Percentiles rank a stretch among this genome's conserved stretches.
Evolutionary conservation across 805 yeast species (phyloP).

Genomic region (Pichia californica): DNA sequence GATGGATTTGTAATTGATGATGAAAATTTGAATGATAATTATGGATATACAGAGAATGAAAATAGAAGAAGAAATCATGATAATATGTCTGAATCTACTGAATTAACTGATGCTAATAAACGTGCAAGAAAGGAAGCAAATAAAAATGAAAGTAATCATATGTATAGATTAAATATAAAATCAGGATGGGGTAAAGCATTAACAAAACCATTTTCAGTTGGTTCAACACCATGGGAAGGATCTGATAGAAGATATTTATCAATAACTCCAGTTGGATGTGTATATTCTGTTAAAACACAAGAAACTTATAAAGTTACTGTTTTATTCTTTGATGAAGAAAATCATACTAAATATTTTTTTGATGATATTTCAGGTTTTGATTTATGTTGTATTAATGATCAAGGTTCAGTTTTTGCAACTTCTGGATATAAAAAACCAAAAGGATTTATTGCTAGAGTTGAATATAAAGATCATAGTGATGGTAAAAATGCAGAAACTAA

Average conservation of each 20-base stretch:
- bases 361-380: conserved; percentile 69
- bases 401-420: conserved; percentile 60
- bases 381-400: conserved; percentile 62
- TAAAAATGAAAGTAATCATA: background rate
- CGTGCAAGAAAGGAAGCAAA: conserved; percentile 7
- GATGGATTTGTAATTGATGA: conserved; percentile 60
- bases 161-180: background rate
- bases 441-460: conserved; percentile 31
- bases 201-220: conserved; percentile 69
- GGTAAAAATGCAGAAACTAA: conserved; percentile 61
- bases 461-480: conserved; percentile 64
- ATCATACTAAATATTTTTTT: conserved; percentile 77
- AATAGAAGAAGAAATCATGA: conserved; percentile 11
- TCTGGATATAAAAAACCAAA: conserved; percentile 24
- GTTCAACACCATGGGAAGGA: conserved; percentile 74
- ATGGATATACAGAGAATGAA: background rate
- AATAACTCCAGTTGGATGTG: conserved; percentile 76
- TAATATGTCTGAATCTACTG: conserved; percentile 12
- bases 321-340: conserved; percentile 73
- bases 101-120: conserved; percentile 8
- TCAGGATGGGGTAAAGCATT: conserved; percentile 10
- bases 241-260: conserved; percentile 66
- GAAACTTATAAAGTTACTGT: conserved; percentile 56
- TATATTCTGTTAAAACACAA: conserved; percentile 65
- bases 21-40: conserved; percentile 43